Conservation (phyloP, 2,329 filamentous ascomycete genomes). For the Phialophora chinensis region DNA sequence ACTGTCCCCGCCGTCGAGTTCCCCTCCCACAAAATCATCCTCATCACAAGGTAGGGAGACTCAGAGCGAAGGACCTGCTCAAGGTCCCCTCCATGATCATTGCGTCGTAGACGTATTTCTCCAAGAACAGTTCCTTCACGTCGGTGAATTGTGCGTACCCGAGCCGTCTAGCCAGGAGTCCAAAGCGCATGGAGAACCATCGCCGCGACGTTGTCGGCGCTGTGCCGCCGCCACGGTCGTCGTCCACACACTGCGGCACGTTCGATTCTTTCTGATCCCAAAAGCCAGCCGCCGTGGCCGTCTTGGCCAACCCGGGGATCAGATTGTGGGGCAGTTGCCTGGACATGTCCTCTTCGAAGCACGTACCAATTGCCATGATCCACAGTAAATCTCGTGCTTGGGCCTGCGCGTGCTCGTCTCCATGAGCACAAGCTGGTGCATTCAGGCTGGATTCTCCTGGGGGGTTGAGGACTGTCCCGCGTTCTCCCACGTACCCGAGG, state of each 20-base stretch:
- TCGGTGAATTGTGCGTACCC: neutral
- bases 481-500: neutral
- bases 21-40: neutral
- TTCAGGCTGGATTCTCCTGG: neutral
- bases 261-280: neutral
- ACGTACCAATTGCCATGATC: constrained; percentile 16
- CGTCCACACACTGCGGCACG: neutral
- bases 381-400: constrained; percentile 15
- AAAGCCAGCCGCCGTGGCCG: constrained; percentile 2
- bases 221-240: too few species aligned
- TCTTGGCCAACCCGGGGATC: neutral
- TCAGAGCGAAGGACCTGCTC: neutral
- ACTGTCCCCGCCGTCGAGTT: too few species aligned
- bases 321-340: constrained; percentile 2
- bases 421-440: neutral
- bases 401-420: neutral
- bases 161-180: constrained; percentile 3
- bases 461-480: neutral
- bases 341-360: constrained; percentile 13
- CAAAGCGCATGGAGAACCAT: constrained; percentile 11
- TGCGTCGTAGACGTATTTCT: constrained; percentile 7
- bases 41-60: neutral
- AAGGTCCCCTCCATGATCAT: constrained; percentile 15
- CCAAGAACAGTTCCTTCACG: neutral
- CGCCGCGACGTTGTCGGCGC: too few species aligned